Evolutionary conservation across 805 yeast species (phyloP).

Genomic region (Lipomyces kockii): DNA sequence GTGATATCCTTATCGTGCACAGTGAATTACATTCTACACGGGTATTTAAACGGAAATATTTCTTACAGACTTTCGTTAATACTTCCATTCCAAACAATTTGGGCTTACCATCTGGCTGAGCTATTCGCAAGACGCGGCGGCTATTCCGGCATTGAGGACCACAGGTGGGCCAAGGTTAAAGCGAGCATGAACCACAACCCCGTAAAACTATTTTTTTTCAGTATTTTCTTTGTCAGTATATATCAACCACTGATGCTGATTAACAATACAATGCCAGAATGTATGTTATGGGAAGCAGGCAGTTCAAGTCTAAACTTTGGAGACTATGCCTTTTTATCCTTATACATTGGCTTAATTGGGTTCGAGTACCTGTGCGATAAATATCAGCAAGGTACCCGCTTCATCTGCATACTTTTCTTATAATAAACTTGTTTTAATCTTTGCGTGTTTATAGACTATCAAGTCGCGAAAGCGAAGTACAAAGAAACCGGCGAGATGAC

Average conservation of each 20-base stretch:
- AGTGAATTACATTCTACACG: conserved; percentile 18
- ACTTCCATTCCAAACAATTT: conserved; percentile 13
- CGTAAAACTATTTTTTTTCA: conserved; percentile 12
- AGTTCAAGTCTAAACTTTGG: background rate
- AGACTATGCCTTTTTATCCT: conserved; percentile 12
- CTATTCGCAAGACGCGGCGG: conserved; percentile 27
- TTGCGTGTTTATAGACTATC: conserved; percentile 1
- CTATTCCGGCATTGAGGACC: conserved; percentile 20
- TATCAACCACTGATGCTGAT: conserved; percentile 22
- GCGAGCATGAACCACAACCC: conserved; percentile 10
- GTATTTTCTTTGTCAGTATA: conserved; percentile 15
- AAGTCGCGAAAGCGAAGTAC: conserved; percentile 12
- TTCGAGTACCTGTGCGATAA: conserved; percentile 22
- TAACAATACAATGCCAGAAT: conserved; percentile 14
- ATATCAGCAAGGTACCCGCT: conserved; percentile 18
- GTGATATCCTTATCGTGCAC: conserved; percentile 13
- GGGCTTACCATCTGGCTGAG: conserved; percentile 24
- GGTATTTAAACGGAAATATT: conserved; percentile 1
- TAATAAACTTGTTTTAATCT: background rate
- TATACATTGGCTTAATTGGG: background rate
- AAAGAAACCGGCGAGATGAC: background rate
- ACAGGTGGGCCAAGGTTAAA: conserved; percentile 19
- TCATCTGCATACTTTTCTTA: too few relatives aligned
- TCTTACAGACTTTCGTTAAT: conserved; percentile 1
- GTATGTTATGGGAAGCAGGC: conserved; percentile 7